Evolutionary conservation across 2,329 filamentous ascomycete genomes (phyloP), one percentile per base, ranked within the genome.

Genomic region (Fusarium redolens): DNA sequence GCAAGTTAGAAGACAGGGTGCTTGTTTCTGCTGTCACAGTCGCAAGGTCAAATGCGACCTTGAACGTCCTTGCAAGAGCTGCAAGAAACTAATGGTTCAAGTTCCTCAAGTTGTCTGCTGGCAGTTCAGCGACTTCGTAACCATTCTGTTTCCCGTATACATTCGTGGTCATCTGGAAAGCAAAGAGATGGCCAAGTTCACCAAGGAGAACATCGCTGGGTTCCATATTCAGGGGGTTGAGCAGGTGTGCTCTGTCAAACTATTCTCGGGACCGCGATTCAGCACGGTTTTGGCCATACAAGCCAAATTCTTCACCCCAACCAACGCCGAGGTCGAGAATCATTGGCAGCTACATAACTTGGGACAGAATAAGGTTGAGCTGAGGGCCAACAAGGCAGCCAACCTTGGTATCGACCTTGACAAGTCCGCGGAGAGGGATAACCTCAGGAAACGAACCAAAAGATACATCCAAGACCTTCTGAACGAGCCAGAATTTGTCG

Each of bases 1-100:
- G 5, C 84, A 87, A 61, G 87, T 90, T 15, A 84, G 88, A 20
- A 83, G 87, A 37, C 78, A 83, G 8, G 88, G 88, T 10, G 88
- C 88, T 14, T 90, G 88, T 76, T 90, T 90, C 80, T 88, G 87
- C 80, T 90, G 88, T 75, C 87, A 88, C 75, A 86, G 85, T 64
- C 86, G 88, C 71, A 90, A 90, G 78, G 88, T 90, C 60, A 87
- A 86, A 77, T 90, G 88, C 70, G 87, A 89, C 77, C 85, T 85
- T 70, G 83, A 87, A 73, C 81, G 88, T 50, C 87, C 88, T 1
- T 90, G 88, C 79, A 85, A 85, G 78, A 89, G 86, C 80, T 90
- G 88, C 82, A 84, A 83, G 72, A 87, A 88, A 78, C 83, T 89
- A 59, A 83, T 84, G 59, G 77, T 82, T 4, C 80, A 84, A 55